These are phyloP conservation scores for Penicillium aurantiogriseum DNA, from an alignment of 2,329 filamentous ascomycete genomes.

Conservation along the genomic window DNA sequence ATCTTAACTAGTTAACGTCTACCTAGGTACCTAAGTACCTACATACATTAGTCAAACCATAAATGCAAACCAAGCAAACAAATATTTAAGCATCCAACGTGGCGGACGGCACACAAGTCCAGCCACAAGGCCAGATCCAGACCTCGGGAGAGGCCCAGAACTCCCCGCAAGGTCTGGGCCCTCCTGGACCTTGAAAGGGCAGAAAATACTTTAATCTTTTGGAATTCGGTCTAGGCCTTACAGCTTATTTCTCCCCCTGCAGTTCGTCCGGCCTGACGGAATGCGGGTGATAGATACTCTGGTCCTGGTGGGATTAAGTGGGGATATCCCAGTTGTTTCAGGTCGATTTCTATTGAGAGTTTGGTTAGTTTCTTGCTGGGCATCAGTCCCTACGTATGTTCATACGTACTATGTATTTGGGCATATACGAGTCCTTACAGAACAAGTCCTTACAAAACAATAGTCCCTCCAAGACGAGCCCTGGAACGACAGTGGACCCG, in stretches of 20 bases:
- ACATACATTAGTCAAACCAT: no score
- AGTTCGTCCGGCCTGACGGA: constrained; percentile 9
- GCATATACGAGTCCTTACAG: neutral
- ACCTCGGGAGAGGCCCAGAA: constrained; percentile 28
- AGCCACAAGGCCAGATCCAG: constrained; percentile 12
- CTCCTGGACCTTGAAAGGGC: constrained; percentile 24
- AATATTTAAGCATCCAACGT: neutral
- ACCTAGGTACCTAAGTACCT: no score
- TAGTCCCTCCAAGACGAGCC: neutral
- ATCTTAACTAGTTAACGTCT: no score
- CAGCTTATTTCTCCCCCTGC: constrained; percentile 5
- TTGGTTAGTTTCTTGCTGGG: neutral
- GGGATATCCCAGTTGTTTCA: neutral
- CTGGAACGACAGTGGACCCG: neutral
- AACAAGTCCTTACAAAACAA: neutral
- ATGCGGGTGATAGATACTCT: neutral
- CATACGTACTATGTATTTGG: neutral
- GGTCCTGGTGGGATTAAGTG: neutral
- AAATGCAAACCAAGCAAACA: constrained; percentile 1
- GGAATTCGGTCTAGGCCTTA: constrained; percentile 28
- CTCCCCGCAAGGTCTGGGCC: constrained; percentile 30
- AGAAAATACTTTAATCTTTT: constrained; percentile 16
- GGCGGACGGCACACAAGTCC: neutral
- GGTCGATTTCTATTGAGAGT: neutral
- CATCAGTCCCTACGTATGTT: neutral